Evolutionary conservation across 306 rosid genomes (phyloP), one percentile per base, ranked within the genome.

Genomic region (Acacia confusa): DNA sequence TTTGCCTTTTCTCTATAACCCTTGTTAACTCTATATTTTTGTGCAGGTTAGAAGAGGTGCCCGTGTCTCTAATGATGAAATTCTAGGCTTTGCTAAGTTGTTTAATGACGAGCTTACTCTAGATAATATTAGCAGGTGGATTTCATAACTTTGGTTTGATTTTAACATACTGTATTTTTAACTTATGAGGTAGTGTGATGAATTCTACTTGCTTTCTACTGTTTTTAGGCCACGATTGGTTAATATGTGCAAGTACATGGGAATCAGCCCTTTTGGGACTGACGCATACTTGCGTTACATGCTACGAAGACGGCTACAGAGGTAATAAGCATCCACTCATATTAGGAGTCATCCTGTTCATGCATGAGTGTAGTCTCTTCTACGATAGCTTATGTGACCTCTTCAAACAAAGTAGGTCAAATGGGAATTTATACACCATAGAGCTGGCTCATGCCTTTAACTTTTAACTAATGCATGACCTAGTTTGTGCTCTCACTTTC

Each of bases 201-300:
- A 78, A 78, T 67, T 80, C 64, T 50, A 24, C 10, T 48, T 72
- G 19, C 27, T 57, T 80, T 80, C 74, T 82, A 72, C 78, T 77
- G 40, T 80, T 84, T 60, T 61, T 87, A 95, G 99, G 91, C 90
- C 99, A n/a, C 94, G 99, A 30, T 81, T 95, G 87, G 96, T 95
- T 80, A 93, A 87, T 84, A 95, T 95, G 97, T 95, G 98, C 97
- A 95, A 95, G 85, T 95, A 95, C 86, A 95, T 95, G 99, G 97
- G 94, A 60, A 92, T 95, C 73, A 88, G 91, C 85, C 97, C 98
- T 50, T 92, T 83, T 60, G 97, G 97, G 12, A 93, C 97, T 12
- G 97, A 95, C 89, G 93, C 96, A 53, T 92, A 95, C 88, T 85
- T 93, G 82, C 90, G 99, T n/a, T 92, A 88, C 80, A 93, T 95